These are phyloP conservation scores for Rubia yunnanensis DNA, from an alignment of 257 asterid species.

Conservation along the genomic window DNA sequence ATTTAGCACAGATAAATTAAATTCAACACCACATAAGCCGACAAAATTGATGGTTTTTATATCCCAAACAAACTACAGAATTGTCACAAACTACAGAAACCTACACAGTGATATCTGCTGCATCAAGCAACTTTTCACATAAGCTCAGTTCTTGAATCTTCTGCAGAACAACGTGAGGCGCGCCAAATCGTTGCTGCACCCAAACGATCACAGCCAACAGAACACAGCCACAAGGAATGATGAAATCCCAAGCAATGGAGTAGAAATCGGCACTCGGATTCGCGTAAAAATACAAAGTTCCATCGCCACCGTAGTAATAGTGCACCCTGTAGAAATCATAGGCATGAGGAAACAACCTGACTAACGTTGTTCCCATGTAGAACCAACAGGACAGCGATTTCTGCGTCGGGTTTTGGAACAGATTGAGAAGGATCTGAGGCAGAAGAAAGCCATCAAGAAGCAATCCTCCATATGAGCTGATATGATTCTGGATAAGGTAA, in stretches of 20 bases:
- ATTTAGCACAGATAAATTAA: no score
- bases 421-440: no score
- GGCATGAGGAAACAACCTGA: constrained; percentile 53
- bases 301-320: constrained; percentile 23
- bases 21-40: no score
- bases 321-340: constrained; percentile 54
- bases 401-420: constrained; percentile 26
- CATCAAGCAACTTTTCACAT: constrained; percentile 53
- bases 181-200: constrained; percentile 61
- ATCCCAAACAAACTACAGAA: no score
- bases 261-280: constrained; percentile 48
- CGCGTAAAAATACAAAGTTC: constrained; percentile 48
- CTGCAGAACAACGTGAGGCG: constrained; percentile 44
- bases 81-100: no score
- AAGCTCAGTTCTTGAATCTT: constrained; percentile 33
- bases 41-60: no score
- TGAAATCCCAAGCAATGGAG: no score
- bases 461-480: constrained; percentile 50
- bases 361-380: constrained; percentile 46
- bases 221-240: constrained; percentile 43
- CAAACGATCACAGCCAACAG: constrained; percentile 38
- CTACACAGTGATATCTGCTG: constrained; percentile 21
- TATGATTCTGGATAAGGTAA: constrained; percentile 11
- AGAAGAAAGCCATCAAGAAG: constrained; percentile 55
- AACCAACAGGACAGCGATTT: constrained; percentile 29